A percentile compares a stretch with the other conserved stretches of the same genome.
These are phyloP conservation scores for Dendrocalamus sinicus DNA, from an alignment of 176 grass and related monocot species.

Conservation along the genomic window DNA sequence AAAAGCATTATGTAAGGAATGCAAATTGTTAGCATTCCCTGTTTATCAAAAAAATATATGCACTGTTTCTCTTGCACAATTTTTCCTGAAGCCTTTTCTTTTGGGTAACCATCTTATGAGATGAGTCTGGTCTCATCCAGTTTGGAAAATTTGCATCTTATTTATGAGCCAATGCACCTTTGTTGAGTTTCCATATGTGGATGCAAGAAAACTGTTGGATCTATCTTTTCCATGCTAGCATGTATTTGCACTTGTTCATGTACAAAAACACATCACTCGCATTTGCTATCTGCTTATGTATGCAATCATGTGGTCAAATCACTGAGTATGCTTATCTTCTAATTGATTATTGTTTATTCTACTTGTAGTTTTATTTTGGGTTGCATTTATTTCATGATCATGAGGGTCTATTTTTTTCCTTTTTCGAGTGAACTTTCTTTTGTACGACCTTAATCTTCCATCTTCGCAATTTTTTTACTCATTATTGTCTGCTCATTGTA, in stretches of 20 bases:
- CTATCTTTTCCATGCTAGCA: slow-evolving; percentile 10
- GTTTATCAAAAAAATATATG: slow-evolving; percentile 14
- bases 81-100: neutral
- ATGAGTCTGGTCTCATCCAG: neutral
- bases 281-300: slow-evolving; percentile 31
- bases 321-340: neutral
- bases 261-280: neutral
- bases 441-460: slow-evolving; percentile 14
- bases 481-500: slow-evolving; percentile 22
- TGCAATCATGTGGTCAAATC: slow-evolving; percentile 22
- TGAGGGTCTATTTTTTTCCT: neutral
- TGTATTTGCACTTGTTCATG: slow-evolving; percentile 24
- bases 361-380: slow-evolving; percentile 19
- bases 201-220: neutral
- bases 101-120: neutral
- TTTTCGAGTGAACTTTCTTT: slow-evolving; percentile 11
- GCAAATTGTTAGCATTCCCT: neutral
- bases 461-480: neutral
- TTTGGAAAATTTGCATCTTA: slow-evolving; percentile 25
- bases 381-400: slow-evolving; percentile 19
- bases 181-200: neutral
- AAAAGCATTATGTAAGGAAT: neutral
- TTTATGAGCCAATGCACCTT: slow-evolving; percentile 1
- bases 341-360: slow-evolving; percentile 7
- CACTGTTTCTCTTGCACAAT: neutral